Percentiles rank a stretch among this genome's conserved stretches.
Conservation (phyloP, 1,284 basidiomycete species). For the Heterobasidion irregulare region DNA sequence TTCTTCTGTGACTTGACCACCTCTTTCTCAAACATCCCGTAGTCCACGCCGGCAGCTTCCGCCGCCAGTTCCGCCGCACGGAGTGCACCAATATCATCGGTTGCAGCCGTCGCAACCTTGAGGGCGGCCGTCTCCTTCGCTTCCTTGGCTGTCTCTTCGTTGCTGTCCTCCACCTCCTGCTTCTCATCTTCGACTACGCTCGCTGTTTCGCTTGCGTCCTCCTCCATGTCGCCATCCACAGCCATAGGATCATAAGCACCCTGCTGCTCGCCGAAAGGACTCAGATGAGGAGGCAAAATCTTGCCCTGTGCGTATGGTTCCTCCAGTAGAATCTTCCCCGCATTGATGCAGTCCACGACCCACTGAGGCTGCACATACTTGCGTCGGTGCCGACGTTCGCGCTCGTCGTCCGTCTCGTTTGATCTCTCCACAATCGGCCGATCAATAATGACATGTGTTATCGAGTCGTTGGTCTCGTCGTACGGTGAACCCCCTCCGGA, state of each 20-base stretch:
- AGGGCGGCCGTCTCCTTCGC: constrained; percentile 35
- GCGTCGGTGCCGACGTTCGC: constrained; percentile 58
- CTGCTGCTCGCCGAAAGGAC: constrained; percentile 85
- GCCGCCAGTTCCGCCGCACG: constrained; percentile 91
- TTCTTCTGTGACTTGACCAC: constrained; percentile 64
- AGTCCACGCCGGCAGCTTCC: constrained; percentile 84
- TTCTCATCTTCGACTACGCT: constrained; percentile 26
- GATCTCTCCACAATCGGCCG: constrained; percentile 56
- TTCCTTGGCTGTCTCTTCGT: constrained; percentile 28
- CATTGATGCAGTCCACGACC: constrained; percentile 95
- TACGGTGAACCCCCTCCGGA: constrained; percentile 82
- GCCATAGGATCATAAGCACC: constrained; percentile 68
- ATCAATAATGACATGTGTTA: constrained; percentile 97
- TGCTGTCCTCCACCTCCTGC: constrained; percentile 22
- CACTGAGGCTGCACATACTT: constrained; percentile 97
- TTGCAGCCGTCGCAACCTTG: constrained; percentile 50
- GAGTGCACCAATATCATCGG: constrained; percentile 61
- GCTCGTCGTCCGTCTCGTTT: constrained; percentile 50
- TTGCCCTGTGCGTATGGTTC: constrained; percentile 85
- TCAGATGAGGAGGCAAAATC: constrained; percentile 89
- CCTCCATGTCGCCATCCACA: constrained; percentile 27
- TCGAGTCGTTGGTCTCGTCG: constrained; percentile 65
- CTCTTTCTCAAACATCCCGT: constrained; percentile 76
- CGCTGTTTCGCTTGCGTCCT: constrained; percentile 27
- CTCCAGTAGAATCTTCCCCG: constrained; percentile 77